phyloP scores from a whole-genome alignment of 305 asterid species.

The Striga hermonthica region DNA sequence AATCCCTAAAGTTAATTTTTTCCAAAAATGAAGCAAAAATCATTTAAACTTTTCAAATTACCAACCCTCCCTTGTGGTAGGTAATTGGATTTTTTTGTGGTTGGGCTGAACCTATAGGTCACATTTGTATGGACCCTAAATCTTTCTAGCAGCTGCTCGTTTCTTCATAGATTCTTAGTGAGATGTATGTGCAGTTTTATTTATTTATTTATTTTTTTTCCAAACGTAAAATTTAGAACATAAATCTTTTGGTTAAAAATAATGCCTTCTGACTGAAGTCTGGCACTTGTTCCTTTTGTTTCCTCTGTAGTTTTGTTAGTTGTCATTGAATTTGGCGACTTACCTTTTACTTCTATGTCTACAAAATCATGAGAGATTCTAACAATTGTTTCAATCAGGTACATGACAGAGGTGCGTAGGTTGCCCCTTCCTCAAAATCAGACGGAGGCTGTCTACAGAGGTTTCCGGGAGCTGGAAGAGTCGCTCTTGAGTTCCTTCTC shows the following conservation, averaged over 20 bases:
- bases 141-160: background rate
- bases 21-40: background rate
- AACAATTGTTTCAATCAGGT: conserved; percentile 44
- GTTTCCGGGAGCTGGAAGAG: conserved; percentile 86
- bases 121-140: no score
- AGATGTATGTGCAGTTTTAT: background rate
- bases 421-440: conserved; percentile 73
- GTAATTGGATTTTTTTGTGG: background rate
- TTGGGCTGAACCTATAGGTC: no score
- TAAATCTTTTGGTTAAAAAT: background rate
- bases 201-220: background rate
- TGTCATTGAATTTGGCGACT: background rate
- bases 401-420: conserved; percentile 86
- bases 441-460: conserved; percentile 70
- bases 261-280: background rate
- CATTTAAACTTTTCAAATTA: background rate
- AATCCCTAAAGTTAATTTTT: no score
- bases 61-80: background rate
- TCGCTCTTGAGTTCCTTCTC: conserved; percentile 51
- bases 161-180: background rate
- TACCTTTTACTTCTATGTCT: no score
- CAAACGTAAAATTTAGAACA: background rate
- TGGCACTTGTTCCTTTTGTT: background rate
- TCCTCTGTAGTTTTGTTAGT: background rate
- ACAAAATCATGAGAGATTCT: background rate